These are phyloP conservation scores for Dendrobium officinale DNA, from an alignment of 106 monocot species.

Conservation along the genomic window DNA sequence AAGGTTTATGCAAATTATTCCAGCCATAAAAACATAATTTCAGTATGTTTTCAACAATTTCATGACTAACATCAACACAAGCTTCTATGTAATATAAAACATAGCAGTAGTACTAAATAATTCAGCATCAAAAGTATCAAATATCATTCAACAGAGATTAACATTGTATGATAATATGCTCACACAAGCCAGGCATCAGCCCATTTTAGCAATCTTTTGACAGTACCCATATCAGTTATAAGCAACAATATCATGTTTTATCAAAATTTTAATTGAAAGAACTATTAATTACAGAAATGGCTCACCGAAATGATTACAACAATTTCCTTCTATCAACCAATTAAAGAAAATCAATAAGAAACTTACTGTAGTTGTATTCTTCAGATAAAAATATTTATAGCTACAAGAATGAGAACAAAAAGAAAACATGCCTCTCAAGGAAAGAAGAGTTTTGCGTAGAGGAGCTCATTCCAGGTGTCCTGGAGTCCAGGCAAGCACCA, in stretches of 20 bases:
- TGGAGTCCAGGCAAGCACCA: slow-evolving; percentile 81
- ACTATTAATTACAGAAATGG: background rate
- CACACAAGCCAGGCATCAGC: no score
- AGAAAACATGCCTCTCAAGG: slow-evolving; percentile 9
- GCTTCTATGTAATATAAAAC: no score
- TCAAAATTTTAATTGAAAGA: background rate
- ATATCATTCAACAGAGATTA: no score
- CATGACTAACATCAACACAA: no score
- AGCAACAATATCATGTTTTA: background rate
- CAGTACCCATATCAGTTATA: no score
- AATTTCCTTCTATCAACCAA: background rate
- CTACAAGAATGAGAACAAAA: background rate
- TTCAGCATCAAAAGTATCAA: no score
- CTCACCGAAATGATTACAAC: background rate
- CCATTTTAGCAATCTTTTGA: no score
- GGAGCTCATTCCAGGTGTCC: slow-evolving; percentile 72
- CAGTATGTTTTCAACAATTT: no score
- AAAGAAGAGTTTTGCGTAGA: slow-evolving; percentile 54
- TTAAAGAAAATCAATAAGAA: background rate
- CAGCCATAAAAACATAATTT: no score
- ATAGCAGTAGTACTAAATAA: no score
- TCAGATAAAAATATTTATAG: background rate
- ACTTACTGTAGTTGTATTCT: background rate
- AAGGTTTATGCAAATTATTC: no score
- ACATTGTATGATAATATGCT: no score